Base-by-base conservation (phyloP, 2,329 filamentous ascomycete genomes). In the Thermomyces lanuginosus region DNA sequence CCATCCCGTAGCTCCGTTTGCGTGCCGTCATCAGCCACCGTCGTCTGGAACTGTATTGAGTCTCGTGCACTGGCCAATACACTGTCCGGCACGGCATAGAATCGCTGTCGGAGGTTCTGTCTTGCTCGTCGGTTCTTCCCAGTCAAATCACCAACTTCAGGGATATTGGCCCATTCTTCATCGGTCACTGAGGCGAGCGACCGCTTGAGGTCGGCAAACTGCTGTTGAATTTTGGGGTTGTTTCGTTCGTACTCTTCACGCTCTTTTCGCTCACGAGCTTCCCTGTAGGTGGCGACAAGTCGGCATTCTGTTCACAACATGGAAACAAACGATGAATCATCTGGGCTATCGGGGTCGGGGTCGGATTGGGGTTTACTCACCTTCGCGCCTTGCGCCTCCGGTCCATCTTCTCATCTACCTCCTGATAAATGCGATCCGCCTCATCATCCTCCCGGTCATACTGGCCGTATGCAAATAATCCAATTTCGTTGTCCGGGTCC, bases 361-460 rank as follows among this genome's bases (percentile, higher is more conserved):
- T 28, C 36, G 37, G 41, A 39, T 33, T 16, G 31, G 38, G 18
- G 41, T 37, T 31, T 36, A 79, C 77, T 68, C 70, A 86, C 80
- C 80, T 81, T 70, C 86, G 74, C 41, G 69, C 68, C 60, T 77
- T 91, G 36, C 89, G 66, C 40, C 89, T 69, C 56, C 69, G 79
- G 39, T 91, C 84, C 86, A 98, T 95, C 57, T 79, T 86, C 61
- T 93, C 89, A 45, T 98, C 89, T 37, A 98, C 80, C 48, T 82
- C 78, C 45, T 84, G 77, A 60, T 92, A 98, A 45, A 98, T 92
- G 44, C 80, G 69, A 56, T 98, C 89, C 22, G 89, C 89, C 54
- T 98, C 91, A 45, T 98, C 89, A 46, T 98, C 89, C 30, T 98
- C 89, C 51, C 89, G 79, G 51, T 95, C 89, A 59, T 92, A 98